phyloP scores from a whole-genome alignment of 73 alveolate species.

The Paramecium biaurelia region DNA sequence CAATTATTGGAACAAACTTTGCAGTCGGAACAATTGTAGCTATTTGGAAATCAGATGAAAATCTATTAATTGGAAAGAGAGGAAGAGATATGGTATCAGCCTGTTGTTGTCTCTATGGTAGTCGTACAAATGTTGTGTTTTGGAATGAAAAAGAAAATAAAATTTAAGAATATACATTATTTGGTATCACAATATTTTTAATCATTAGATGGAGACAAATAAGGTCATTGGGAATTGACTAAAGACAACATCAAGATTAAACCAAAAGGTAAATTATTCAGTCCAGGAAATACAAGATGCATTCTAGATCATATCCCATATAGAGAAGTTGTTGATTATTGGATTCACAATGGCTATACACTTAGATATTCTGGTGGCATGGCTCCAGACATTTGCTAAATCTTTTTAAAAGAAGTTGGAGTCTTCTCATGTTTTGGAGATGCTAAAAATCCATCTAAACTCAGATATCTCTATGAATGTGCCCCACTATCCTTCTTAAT shows the following conservation, averaged over 20 bases:
- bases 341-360: slow-evolving; percentile 80
- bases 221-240: slow-evolving; percentile 74
- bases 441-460: slow-evolving; percentile 63
- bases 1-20: slow-evolving; percentile 77
- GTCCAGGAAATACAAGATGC: slow-evolving; percentile 87
- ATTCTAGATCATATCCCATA: slow-evolving; percentile 74
- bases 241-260: slow-evolving; percentile 73
- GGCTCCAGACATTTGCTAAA: slow-evolving; percentile 89
- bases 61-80: slow-evolving; percentile 60
- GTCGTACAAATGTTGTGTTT: slow-evolving; percentile 72
- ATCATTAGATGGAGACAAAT: background rate
- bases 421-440: slow-evolving; percentile 77
- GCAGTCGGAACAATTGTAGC: slow-evolving; percentile 80
- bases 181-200: background rate
- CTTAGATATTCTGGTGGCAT: slow-evolving; percentile 91
- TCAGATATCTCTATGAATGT: slow-evolving; percentile 75
- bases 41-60: slow-evolving; percentile 72
- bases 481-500: slow-evolving; percentile 84
- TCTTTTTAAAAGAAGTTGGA: slow-evolving; percentile 86
- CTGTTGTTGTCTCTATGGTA: slow-evolving; percentile 75
- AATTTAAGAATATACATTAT: slow-evolving; percentile 69
- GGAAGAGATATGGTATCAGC: slow-evolving; percentile 76
- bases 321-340: slow-evolving; percentile 68
- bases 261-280: slow-evolving; percentile 77
- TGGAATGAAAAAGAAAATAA: slow-evolving; percentile 63